Evolutionary conservation across 495 filamentous ascomycete genomes (phyloP).

Genomic region (Cairneyella variabilis): DNA sequence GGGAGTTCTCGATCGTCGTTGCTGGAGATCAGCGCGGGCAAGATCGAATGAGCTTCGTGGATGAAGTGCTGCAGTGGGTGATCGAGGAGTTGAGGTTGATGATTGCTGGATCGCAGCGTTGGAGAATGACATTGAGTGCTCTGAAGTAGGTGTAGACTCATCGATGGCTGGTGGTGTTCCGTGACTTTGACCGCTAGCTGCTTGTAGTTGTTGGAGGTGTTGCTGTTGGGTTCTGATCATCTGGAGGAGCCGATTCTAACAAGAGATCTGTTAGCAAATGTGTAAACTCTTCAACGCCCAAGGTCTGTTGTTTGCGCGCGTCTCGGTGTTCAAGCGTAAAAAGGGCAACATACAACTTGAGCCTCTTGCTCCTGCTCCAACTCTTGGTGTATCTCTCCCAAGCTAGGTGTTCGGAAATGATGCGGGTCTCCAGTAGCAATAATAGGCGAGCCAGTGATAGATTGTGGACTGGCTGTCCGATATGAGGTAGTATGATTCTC

Average conservation of each 20-base stretch:
- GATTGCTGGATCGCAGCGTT: conserved; percentile 32
- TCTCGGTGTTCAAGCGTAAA: background rate
- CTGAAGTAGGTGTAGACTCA: conserved; percentile 63
- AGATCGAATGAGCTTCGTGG: conserved; percentile 55
- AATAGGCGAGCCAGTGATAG: conserved; percentile 53
- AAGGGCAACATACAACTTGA: conserved; percentile 74
- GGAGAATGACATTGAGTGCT: conserved; percentile 55
- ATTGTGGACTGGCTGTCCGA: conserved; percentile 53
- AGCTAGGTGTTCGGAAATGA: conserved; percentile 64
- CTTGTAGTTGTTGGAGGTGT: conserved; percentile 67
- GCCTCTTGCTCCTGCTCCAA: conserved; percentile 93
- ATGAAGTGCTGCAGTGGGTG: conserved; percentile 50
- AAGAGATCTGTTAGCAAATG: background rate
- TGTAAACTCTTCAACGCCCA: too few species aligned
- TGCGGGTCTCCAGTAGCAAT: conserved; percentile 55
- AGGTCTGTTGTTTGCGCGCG: too few species aligned
- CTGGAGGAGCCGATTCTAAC: conserved; percentile 82
- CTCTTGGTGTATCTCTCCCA: conserved; percentile 95
- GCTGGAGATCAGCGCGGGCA: conserved; percentile 45
- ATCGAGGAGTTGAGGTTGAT: conserved; percentile 39
- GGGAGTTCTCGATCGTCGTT: conserved; percentile 50
- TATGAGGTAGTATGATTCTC: conserved; percentile 38
- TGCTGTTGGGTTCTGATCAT: conserved; percentile 87
- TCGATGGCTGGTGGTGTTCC: conserved; percentile 54
- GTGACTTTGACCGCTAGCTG: conserved; percentile 38